These are phyloP conservation scores for Physaria fendleri DNA, from an alignment of 345 rosid species.

Conservation along the genomic window DNA sequence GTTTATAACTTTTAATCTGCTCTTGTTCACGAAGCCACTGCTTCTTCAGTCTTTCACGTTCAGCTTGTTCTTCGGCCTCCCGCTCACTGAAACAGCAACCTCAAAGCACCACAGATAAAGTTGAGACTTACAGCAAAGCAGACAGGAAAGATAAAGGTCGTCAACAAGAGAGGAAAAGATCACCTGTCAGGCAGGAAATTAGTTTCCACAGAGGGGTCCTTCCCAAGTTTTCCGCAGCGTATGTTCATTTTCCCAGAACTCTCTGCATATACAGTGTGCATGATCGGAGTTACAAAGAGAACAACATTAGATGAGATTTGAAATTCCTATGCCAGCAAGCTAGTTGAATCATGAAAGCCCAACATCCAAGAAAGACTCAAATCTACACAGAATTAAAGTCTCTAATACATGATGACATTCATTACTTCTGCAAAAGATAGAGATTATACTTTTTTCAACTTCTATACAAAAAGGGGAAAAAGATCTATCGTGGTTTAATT, in stretches of 20 bases:
- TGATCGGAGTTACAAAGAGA: not conserved
- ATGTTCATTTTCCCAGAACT: constrained; percentile 34
- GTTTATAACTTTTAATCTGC: constrained; percentile 66
- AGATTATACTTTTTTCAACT: not conserved
- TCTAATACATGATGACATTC: not conserved
- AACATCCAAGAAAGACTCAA: not conserved
- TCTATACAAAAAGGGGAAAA: not conserved
- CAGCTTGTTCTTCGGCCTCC: constrained; percentile 99
- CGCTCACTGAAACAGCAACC: constrained; percentile 96
- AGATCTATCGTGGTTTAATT: not conserved
- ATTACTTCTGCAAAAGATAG: not conserved
- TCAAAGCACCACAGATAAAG: constrained; percentile 58
- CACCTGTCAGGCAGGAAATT: constrained; percentile 98
- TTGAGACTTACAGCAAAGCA: constrained; percentile 8
- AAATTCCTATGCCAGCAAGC: not conserved
- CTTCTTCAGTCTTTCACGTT: constrained; percentile 88
- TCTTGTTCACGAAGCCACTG: constrained; percentile 88
- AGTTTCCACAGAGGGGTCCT: constrained; percentile 96
- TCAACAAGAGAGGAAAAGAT: constrained; percentile 17
- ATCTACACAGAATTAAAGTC: not conserved
- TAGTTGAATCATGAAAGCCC: constrained; percentile 8
- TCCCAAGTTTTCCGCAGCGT: constrained; percentile 62
- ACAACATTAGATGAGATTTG: not conserved
- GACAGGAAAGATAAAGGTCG: not conserved
- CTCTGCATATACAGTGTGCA: constrained; percentile 25